Evolutionary conservation across 495 filamentous ascomycete genomes (phyloP), one percentile per base, ranked within the genome.

Genomic region (Massariosphaeria phaeospora): DNA sequence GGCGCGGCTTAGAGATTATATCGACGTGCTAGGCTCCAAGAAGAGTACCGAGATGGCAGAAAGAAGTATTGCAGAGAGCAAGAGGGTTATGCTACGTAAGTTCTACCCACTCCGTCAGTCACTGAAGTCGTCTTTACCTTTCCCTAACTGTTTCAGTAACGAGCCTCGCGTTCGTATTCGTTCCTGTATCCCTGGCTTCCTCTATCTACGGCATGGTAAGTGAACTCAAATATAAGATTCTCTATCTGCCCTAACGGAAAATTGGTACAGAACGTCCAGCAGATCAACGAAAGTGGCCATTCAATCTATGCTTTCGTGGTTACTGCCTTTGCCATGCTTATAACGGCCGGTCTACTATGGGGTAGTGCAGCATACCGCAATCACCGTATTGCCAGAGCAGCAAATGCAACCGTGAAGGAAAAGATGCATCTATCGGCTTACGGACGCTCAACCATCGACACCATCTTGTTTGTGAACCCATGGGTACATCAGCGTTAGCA

Each of bases 41-140:
- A 46, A 46, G 24, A 46, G 23, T 15, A 46, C 26, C 7, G 42
- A 46, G n/a, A 46, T 46, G 42, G 42, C 42, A 3, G 26, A 46
- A 17, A 46, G 26, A 15, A 46, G 42, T 17, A 46, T 46, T 15
- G 42, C 21, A 13, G 42, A 46, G 20, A 46, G 42, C 24, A 46
- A 46, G 42, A 27, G 42, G 8, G 42, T 46, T 8, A 46, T 46
- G 3, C n/a, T 46, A 15, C 23, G 34, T 36, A n/a, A 36, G 34
- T 36, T 36, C 34, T 36, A 13, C 34, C 12, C 12, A 12, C 4
- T n/a, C 34, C 18, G 34, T 3, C 34, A 6, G 12, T 3, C 4
- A 5, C 18, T 3, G 18, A 6, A 12, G 12, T 36, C 3, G 3
- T 13, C 18, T 12, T n/a, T 4, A 5, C 13, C 3, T 5, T 4